A percentile compares a stretch with the other conserved stretches of the same genome.
These are phyloP conservation scores for Bassia scoparia DNA, from an alignment of 148 eudicot species.

Conservation along the genomic window DNA sequence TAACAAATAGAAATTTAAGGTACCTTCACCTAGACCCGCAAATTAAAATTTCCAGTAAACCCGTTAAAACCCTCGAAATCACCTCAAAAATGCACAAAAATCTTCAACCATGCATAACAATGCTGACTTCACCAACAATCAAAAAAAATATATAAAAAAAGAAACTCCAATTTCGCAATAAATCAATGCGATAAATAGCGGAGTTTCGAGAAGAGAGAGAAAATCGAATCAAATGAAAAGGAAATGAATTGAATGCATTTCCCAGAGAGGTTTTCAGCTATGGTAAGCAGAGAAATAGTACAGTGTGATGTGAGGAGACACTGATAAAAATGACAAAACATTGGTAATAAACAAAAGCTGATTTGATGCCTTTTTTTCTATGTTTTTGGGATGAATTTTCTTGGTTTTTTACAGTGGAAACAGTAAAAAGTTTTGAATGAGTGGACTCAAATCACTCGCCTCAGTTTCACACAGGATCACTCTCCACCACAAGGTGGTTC, in stretches of 20 bases:
- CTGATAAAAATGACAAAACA: conserved; percentile 2
- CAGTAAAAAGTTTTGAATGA: too few species aligned
- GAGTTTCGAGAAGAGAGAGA: not conserved
- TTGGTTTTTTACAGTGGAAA: not conserved
- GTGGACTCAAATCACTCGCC: too few species aligned
- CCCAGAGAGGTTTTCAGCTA: not conserved
- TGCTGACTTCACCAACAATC: not conserved
- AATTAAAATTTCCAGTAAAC: not conserved
- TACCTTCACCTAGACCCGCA: not conserved
- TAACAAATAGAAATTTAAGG: not conserved
- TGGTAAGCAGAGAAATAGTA: not conserved
- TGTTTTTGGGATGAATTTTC: not conserved
- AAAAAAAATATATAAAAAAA: not conserved
- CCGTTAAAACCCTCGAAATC: not conserved
- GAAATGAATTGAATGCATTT: not conserved
- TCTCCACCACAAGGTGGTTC: too few species aligned
- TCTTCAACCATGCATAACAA: not conserved
- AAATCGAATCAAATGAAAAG: not conserved
- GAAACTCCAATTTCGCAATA: too few species aligned
- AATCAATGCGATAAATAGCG: too few species aligned
- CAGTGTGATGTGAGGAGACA: not conserved
- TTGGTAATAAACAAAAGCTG: conserved; percentile 7
- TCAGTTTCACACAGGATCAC: too few species aligned
- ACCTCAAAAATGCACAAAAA: not conserved
- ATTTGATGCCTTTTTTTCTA: not conserved